phyloP scores from a whole-genome alignment of 2,329 filamentous ascomycete genomes.

The Teratosphaeria nubilosa region DNA sequence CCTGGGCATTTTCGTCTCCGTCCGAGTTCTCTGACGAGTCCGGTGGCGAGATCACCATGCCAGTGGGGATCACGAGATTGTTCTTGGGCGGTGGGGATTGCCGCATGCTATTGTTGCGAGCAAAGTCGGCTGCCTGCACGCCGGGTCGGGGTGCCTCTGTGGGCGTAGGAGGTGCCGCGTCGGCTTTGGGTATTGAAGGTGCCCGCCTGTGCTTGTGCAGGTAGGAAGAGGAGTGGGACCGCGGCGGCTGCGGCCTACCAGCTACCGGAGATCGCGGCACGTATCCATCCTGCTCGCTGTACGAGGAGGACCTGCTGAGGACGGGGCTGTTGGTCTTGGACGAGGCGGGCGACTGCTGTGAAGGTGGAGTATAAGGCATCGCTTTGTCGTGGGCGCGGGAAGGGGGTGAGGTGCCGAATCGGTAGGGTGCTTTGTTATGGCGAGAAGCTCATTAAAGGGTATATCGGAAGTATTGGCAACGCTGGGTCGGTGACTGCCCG shows the following conservation, averaged over 20 bases:
- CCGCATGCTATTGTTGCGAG: conserved; percentile 53
- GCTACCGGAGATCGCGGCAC: conserved; percentile 25
- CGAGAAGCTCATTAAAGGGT: conserved; percentile 34
- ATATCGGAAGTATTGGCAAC: conserved; percentile 11
- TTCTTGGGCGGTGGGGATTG: conserved; percentile 77
- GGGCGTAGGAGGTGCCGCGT: conserved; percentile 19
- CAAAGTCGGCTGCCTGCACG: conserved; percentile 18
- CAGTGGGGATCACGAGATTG: conserved; percentile 66
- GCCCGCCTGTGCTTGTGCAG: conserved; percentile 52
- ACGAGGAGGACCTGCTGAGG: conserved; percentile 42
- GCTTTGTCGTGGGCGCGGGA: conserved; percentile 29
- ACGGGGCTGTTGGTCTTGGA: conserved; percentile 44
- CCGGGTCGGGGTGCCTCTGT: conserved; percentile 14
- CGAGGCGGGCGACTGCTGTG: conserved; percentile 50
- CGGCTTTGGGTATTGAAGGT: conserved; percentile 38
- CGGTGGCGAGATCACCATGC: conserved; percentile 81
- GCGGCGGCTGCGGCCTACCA: conserved; percentile 40
- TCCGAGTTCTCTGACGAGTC: conserved; percentile 74
- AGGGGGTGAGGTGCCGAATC: conserved; percentile 21
- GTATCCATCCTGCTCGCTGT: conserved; percentile 28
- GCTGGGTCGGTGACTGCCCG: conserved; percentile 4
- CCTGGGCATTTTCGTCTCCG: conserved; percentile 50
- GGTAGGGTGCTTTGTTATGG: conserved; percentile 24
- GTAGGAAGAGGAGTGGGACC: conserved; percentile 50
- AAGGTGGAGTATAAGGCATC: conserved; percentile 86